Conservation (phyloP, 495 filamentous ascomycete species). For the Hypoxylon perforatum region DNA sequence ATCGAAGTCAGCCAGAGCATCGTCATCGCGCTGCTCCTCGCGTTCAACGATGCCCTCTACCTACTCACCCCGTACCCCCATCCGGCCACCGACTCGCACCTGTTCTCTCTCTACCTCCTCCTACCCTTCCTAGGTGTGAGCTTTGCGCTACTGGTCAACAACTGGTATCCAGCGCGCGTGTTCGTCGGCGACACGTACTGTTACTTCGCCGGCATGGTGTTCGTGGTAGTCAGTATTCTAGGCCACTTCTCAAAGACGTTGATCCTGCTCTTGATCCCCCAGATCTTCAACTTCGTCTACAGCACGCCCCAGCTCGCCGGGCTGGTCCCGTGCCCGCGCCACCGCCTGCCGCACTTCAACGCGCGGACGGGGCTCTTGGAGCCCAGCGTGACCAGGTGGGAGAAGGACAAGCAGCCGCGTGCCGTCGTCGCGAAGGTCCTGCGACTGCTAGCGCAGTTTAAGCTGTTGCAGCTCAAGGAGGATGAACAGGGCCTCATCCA, state of each 20-base stretch:
- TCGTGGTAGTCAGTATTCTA: constrained; percentile 94
- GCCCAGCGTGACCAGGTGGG: constrained; percentile 83
- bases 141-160: constrained; percentile 85
- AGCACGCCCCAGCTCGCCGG: constrained; percentile 90
- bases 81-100: constrained; percentile 92
- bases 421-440: constrained; percentile 68
- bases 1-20: constrained; percentile 96
- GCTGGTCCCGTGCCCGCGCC: constrained; percentile 89
- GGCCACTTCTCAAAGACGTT: constrained; percentile 99
- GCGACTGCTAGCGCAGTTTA: constrained; percentile 70
- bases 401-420: constrained; percentile 70
- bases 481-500: constrained; percentile 76
- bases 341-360: constrained; percentile 90
- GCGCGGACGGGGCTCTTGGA: constrained; percentile 83
- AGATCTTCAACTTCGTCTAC: constrained; percentile 97
- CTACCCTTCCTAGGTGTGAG: constrained; percentile 95
- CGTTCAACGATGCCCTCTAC: constrained; percentile 84
- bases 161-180: constrained; percentile 94
- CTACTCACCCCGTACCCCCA: constrained; percentile 85
- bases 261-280: constrained; percentile 88
- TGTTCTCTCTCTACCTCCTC: constrained; percentile 94
- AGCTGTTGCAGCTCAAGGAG: constrained; percentile 70
- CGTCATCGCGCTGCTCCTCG: constrained; percentile 84
- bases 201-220: constrained; percentile 99
- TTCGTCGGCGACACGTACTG: constrained; percentile 99